Percentiles rank a stretch among this genome's conserved stretches.
Evolutionary conservation across 2,329 filamentous ascomycete species (phyloP).

Genomic region (Corinectria fuckeliana): DNA sequence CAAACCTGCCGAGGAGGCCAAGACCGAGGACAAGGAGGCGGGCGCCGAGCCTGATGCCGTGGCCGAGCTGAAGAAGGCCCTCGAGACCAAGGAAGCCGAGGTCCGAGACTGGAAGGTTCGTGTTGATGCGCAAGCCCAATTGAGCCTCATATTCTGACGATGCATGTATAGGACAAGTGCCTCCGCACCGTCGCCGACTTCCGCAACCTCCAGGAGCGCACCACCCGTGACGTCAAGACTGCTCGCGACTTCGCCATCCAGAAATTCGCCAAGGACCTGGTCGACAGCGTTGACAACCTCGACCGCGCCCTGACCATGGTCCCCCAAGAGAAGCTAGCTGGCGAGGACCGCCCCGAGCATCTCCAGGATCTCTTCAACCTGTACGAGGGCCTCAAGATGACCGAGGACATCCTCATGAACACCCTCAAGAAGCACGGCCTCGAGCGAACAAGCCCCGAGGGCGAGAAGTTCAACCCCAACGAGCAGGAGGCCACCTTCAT

Average conservation of each 20-base stretch:
- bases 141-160: slow-evolving; percentile 12
- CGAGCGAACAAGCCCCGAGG: slow-evolving; percentile 82
- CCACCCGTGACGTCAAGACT: slow-evolving; percentile 84
- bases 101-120: slow-evolving; percentile 82
- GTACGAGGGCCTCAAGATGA: slow-evolving; percentile 94
- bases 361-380: slow-evolving; percentile 79
- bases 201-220: slow-evolving; percentile 96
- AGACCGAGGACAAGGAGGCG: slow-evolving; percentile 39
- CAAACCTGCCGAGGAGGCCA: slow-evolving; percentile 39
- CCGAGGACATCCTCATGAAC: slow-evolving; percentile 83
- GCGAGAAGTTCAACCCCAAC: slow-evolving; percentile 94
- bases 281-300: slow-evolving; percentile 96
- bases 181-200: slow-evolving; percentile 94
- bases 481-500: slow-evolving; percentile 97
- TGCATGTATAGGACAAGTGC: slow-evolving; percentile 78
- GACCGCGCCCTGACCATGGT: slow-evolving; percentile 89
- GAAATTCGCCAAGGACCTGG: slow-evolving; percentile 91
- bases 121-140: slow-evolving; percentile 13
- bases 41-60: slow-evolving; percentile 45
- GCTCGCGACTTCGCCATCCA: slow-evolving; percentile 95
- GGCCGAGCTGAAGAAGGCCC: slow-evolving; percentile 56
- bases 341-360: slow-evolving; percentile 56
- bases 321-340: slow-evolving; percentile 72
- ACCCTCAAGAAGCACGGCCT: slow-evolving; percentile 95
- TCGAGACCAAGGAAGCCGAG: slow-evolving; percentile 60